Evolutionary conservation across 345 rosid genomes (phyloP), one percentile per base, ranked within the genome.

Genomic region (Lenwebbia sp.): DNA sequence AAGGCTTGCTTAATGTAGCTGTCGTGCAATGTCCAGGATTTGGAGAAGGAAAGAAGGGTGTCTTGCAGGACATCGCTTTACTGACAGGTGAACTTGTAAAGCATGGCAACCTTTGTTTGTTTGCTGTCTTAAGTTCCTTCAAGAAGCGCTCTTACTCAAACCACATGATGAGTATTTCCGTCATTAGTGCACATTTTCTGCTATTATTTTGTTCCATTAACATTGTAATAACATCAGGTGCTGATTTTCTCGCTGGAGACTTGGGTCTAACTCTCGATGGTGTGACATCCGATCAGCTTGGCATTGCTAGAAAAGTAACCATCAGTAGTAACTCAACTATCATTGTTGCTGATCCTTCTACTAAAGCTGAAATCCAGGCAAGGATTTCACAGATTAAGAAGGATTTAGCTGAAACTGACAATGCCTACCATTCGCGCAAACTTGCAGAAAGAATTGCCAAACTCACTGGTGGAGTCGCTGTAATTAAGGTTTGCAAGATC

Each of bases 1-100:
- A 90, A 88, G 98, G 99, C 86, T 55, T 94, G 85, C 86, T 97
- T 83, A 95, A 92, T 88, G 98, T 96, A 86, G 98, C 96, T 86
- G 96, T 92, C 85, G 96, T 96, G 56, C 93, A 95, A 88, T 92
- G 96, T 89, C 98, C 97, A 7, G 97, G 98, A 84, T 88, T 91
- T 89, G 90, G 90, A 83, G 96, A 94, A 60, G 93, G 95, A 37
- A 96, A 93, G 90, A 96, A 95, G 90, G 97, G 97, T 86, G 56
- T 95, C 85, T 93, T 96, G 91, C 98, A 95, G 91, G 98, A 97
- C 88, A 93, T 97, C 88, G 98, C 98, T 84, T 93, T 94, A 87
- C 88, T 91, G 96, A 93, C 98, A 93, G 96, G 98, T 95, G 85
- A 90, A 52, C 23, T 82, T 49, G 54, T 19, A 75, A 54, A 60